Conservation (phyloP, 768 basidiomycete genomes). For the Mycena capillaripes region DNA sequence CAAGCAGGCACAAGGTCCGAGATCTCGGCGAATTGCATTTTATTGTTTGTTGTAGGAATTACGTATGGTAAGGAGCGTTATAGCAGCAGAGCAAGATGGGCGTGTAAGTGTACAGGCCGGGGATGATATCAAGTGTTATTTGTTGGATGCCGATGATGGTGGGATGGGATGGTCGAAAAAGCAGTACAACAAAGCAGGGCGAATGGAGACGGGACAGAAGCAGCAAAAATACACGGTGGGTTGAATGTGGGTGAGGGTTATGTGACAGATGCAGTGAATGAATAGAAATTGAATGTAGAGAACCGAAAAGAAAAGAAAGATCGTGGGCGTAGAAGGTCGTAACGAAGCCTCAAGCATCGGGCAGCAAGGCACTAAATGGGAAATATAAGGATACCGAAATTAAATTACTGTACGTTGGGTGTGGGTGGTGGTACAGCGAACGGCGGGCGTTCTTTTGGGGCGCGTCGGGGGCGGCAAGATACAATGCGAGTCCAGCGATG, state of each 20-base stretch:
- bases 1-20: too few relatives aligned
- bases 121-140: background rate
- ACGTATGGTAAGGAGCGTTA: background rate
- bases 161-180: background rate
- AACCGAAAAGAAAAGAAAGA: background rate
- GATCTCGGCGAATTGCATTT: too few relatives aligned
- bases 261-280: slow-evolving; percentile 22
- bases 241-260: background rate
- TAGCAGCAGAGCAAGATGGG: background rate
- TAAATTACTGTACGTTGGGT: background rate
- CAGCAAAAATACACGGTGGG: slow-evolving; percentile 25
- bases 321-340: background rate
- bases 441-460: slow-evolving; percentile 28
- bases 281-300: background rate
- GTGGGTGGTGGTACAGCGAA: slow-evolving; percentile 24
- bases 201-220: background rate
- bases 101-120: background rate
- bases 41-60: background rate
- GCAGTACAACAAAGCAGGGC: slow-evolving; percentile 24
- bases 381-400: slow-evolving; percentile 17
- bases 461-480: slow-evolving; percentile 1
- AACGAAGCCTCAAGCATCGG: background rate
- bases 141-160: too few relatives aligned
- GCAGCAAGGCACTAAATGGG: slow-evolving; percentile 16
- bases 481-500: slow-evolving; percentile 25